phyloP scores from a whole-genome alignment of 306 rosid genomes.

The Rosa multiflora region DNA sequence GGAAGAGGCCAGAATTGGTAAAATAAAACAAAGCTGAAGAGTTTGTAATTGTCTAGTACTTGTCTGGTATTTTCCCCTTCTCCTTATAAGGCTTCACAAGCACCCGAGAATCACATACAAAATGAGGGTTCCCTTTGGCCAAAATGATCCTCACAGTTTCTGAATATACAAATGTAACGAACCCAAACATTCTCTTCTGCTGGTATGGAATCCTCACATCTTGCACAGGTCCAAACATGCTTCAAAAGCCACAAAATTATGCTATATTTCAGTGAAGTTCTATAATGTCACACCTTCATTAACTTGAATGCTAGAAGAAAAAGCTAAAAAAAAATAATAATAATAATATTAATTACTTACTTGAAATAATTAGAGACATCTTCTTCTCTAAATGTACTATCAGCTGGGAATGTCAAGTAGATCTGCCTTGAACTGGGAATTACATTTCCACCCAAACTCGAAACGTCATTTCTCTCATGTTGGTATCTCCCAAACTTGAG shows the following conservation, averaged over 20 bases:
- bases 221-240: conserved; percentile 95
- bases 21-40: neutral
- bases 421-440: conserved; percentile 88
- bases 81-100: conserved; percentile 99
- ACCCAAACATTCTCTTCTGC: conserved; percentile 96
- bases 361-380: conserved; percentile 94
- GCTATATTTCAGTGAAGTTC: neutral
- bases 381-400: conserved; percentile 90
- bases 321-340: neutral
- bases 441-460: conserved; percentile 46
- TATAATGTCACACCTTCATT: neutral
- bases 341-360: conserved; percentile 32
- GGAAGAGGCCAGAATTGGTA: neutral
- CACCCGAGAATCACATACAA: conserved; percentile 90
- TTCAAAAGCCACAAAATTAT: conserved; percentile 30
- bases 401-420: conserved; percentile 93
- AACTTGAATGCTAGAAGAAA: neutral
- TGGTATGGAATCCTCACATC: conserved; percentile 98
- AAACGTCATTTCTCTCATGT: conserved; percentile 62
- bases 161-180: conserved; percentile 86
- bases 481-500: conserved; percentile 58
- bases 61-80: conserved; percentile 85
- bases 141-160: conserved; percentile 84
- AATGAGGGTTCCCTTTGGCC: conserved; percentile 94
- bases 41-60: conserved; percentile 33